These are phyloP conservation scores for Sarocladium oryzae DNA, from an alignment of 2,329 filamentous ascomycete species.

Conservation along the genomic window DNA sequence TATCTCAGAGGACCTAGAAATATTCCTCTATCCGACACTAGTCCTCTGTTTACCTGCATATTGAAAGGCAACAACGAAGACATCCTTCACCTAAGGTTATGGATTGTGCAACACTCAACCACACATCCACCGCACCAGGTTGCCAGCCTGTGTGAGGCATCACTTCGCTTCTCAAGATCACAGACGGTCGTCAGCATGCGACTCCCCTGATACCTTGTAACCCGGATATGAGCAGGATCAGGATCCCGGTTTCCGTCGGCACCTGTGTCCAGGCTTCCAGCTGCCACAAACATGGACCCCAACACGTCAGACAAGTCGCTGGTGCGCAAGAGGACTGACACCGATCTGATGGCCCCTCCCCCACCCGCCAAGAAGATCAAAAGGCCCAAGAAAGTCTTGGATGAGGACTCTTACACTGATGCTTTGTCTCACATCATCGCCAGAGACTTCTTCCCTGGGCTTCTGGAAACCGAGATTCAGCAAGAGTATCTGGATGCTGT, in stretches of 20 bases:
- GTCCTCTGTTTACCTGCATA: background rate
- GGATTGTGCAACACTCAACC: background rate
- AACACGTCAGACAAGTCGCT: constrained; percentile 41
- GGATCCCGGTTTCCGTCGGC: no score
- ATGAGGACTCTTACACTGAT: constrained; percentile 90
- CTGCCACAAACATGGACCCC: constrained; percentile 29
- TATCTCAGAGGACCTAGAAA: background rate
- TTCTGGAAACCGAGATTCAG: constrained; percentile 79
- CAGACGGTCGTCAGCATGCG: no score
- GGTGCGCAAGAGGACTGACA: constrained; percentile 58
- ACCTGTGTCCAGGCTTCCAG: no score
- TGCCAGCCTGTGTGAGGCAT: no score
- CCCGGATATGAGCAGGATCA: no score
- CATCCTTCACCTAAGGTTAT: background rate
- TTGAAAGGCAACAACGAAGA: background rate
- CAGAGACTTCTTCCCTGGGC: constrained; percentile 91
- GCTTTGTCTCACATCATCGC: constrained; percentile 91
- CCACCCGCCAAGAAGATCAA: constrained; percentile 84
- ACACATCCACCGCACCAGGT: no score
- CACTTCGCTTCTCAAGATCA: no score
- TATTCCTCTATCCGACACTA: background rate
- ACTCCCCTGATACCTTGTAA: no score
- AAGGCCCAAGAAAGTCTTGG: constrained; percentile 76
- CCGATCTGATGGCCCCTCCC: constrained; percentile 76
- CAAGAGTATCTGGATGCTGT: constrained; percentile 89